A percentile compares a stretch with the other conserved stretches of the same genome.
These are phyloP conservation scores for Tylopilus plumbeoviolaceoides DNA, from an alignment of 768 basidiomycete genomes.

Conservation along the genomic window DNA sequence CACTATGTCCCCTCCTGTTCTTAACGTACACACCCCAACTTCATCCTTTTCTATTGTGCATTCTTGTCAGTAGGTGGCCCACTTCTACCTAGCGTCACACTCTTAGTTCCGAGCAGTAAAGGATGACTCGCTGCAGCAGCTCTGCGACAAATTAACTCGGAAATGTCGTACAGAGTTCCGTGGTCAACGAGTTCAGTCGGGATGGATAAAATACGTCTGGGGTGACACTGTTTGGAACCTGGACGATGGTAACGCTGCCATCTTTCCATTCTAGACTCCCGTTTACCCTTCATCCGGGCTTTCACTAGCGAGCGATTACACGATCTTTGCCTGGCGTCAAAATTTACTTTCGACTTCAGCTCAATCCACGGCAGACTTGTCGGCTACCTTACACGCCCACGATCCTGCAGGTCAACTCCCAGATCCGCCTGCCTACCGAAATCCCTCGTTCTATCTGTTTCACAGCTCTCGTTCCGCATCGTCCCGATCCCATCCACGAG, in stretches of 20 bases:
- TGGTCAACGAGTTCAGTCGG: constrained; percentile 61
- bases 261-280: background rate
- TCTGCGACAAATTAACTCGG: constrained; percentile 69
- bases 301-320: constrained; percentile 73
- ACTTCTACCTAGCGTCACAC: background rate
- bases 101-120: constrained; percentile 44
- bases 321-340: constrained; percentile 78
- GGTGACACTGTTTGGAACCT: constrained; percentile 77
- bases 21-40: constrained; percentile 74
- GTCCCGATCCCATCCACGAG: constrained; percentile 29
- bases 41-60: constrained; percentile 74
- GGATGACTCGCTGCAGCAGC: constrained; percentile 57
- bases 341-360: constrained; percentile 33
- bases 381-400: constrained; percentile 53
- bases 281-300: background rate
- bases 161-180: constrained; percentile 58
- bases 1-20: constrained; percentile 37
- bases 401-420: constrained; percentile 60
- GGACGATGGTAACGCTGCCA: constrained; percentile 66
- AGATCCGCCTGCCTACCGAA: constrained; percentile 57
- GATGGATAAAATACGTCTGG: constrained; percentile 88
- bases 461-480: constrained; percentile 25
- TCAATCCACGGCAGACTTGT: constrained; percentile 6
- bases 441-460: constrained; percentile 70
- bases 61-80: constrained; percentile 49